phyloP scores from a whole-genome alignment of 2,329 filamentous ascomycete genomes.

The Aureobasidium mangrovei region DNA sequence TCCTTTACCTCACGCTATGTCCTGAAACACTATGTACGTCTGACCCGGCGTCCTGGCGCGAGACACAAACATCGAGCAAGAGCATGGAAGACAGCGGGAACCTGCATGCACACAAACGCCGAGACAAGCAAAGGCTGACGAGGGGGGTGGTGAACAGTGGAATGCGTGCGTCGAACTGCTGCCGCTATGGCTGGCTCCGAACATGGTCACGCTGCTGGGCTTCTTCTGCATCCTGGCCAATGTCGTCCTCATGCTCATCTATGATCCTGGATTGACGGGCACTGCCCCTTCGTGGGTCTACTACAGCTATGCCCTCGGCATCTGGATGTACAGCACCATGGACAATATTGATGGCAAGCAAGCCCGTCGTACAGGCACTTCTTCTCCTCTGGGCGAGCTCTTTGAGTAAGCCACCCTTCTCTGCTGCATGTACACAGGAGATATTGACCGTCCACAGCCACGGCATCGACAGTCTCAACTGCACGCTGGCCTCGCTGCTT shows the following conservation, averaged over 20 bases:
- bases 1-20: conserved; percentile 90
- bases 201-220: conserved; percentile 91
- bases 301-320: conserved; percentile 86
- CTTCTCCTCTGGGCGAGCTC: conserved; percentile 86
- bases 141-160: conserved; percentile 56
- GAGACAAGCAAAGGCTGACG: neutral
- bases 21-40: conserved; percentile 82
- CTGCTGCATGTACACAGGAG: conserved; percentile 18
- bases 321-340: conserved; percentile 99
- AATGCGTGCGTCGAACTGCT: conserved; percentile 88
- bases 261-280: conserved; percentile 82
- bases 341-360: conserved; percentile 99
- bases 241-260: conserved; percentile 63
- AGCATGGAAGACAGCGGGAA: conserved; percentile 1
- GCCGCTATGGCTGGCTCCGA: conserved; percentile 93
- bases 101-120: neutral
- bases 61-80: neutral
- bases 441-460: conserved; percentile 45
- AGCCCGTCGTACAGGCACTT: conserved; percentile 86
- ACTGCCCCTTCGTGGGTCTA: conserved; percentile 87
- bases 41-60: neutral
- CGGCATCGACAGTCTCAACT: conserved; percentile 96
- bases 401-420: conserved; percentile 58
- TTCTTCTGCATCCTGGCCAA: conserved; percentile 92
- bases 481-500: conserved; percentile 81